Conservation (phyloP, 2,329 filamentous ascomycete genomes). For the Colletotrichum truncatum region DNA sequence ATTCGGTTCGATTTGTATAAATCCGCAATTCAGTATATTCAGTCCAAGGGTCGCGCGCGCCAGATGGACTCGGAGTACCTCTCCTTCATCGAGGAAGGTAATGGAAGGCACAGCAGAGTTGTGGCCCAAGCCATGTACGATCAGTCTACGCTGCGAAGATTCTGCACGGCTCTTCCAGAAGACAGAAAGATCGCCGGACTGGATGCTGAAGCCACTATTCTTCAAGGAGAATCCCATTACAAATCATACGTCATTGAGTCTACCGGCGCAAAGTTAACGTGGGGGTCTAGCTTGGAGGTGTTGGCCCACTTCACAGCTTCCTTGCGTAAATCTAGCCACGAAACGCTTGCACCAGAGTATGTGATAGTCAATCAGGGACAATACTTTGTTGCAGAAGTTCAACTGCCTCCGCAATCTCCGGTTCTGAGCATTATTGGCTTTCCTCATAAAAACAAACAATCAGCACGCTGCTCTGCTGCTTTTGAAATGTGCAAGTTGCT, state of each 20-base stretch:
- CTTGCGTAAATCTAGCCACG: slow-evolving; percentile 59
- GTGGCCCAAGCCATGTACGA: slow-evolving; percentile 68
- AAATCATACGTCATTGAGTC: slow-evolving; percentile 67
- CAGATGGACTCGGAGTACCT: slow-evolving; percentile 81
- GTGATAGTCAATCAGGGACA: slow-evolving; percentile 63
- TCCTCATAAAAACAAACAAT: slow-evolving; percentile 72
- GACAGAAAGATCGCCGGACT: slow-evolving; percentile 75
- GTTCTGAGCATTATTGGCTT: slow-evolving; percentile 73
- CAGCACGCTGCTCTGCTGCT: slow-evolving; percentile 89
- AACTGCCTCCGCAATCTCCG: slow-evolving; percentile 79
- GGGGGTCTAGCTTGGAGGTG: slow-evolving; percentile 75
- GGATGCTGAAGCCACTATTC: slow-evolving; percentile 63
- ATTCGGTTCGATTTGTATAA: slow-evolving; percentile 86
- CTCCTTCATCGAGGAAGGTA: slow-evolving; percentile 82
- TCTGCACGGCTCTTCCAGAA: slow-evolving; percentile 78
- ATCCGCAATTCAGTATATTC: slow-evolving; percentile 94
- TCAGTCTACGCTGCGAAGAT: slow-evolving; percentile 73
- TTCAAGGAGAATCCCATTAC: slow-evolving; percentile 58
- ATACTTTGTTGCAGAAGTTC: slow-evolving; percentile 79
- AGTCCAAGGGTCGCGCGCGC: slow-evolving; percentile 88
- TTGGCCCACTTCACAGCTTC: slow-evolving; percentile 79
- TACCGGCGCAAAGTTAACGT: slow-evolving; percentile 83
- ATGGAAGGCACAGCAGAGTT: slow-evolving; percentile 66
- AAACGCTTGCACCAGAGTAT: slow-evolving; percentile 61
- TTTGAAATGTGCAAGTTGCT: slow-evolving; percentile 83